Conservation (phyloP, 441 rosid genomes). For the Erodium moschatum region DNA sequence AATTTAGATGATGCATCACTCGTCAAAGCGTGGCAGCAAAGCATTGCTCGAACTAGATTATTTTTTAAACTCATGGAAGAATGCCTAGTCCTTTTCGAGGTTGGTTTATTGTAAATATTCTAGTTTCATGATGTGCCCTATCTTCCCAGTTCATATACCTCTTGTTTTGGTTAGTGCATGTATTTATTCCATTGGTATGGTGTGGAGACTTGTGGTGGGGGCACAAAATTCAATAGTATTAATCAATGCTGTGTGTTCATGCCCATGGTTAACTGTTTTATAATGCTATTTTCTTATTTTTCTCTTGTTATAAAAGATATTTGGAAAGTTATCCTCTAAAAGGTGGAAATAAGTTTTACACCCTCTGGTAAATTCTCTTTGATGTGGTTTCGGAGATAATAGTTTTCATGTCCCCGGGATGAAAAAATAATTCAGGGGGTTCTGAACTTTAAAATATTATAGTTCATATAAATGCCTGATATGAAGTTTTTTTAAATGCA, state of each 20-base stretch:
- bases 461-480: neutral
- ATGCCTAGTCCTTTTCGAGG: conserved; percentile 94
- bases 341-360: neutral
- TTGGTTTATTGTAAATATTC: conserved; percentile 26
- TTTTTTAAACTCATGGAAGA: conserved; percentile 98
- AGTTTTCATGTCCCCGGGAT: neutral
- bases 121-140: conserved; percentile 12
- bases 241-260: neutral
- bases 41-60: conserved; percentile 92
- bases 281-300: neutral
- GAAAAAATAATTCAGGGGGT: neutral
- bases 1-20: conserved; percentile 91
- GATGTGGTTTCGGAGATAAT: neutral
- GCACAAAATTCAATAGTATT: neutral
- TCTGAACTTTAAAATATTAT: neutral
- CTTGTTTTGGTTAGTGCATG: conserved; percentile 14
- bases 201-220: neutral
- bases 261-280: neutral
- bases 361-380: neutral
- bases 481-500: neutral
- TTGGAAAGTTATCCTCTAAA: neutral
- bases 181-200: neutral
- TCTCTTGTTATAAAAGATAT: neutral
- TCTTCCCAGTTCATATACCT: conserved; percentile 10
- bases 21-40: conserved; percentile 98